Base-by-base conservation (phyloP, 805 yeast species). In the Kluyveromyces nonfermentans region DNA sequence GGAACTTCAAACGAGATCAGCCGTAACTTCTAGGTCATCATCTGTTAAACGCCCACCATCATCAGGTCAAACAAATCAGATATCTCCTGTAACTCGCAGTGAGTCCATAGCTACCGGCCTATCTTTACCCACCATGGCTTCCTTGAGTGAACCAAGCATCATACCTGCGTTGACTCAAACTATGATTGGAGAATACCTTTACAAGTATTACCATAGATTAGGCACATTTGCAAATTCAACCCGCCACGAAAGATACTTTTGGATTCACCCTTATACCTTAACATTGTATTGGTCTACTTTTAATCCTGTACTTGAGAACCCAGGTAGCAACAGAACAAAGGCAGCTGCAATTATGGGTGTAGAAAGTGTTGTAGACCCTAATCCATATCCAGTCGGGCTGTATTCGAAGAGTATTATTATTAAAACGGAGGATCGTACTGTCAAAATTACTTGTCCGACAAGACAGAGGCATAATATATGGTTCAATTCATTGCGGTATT, bases 201-300 rank as follows among this genome's bases (percentile, higher is more conserved):
- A 73, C 74, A 90, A 90, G 63, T 89, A 89, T 60, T 85, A 82
- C 60, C 78, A 79, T 48, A 64, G 83, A 42, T 15, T 22, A 14
- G 89, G 89, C 1, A 82, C 88, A 14, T 69, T 85, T 40, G 81
- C 86, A 33, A 63, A 72, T 7, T 72, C 86, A 17, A 75, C 90
- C 0, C 75, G 96, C 47, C 98, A 90, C 58, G 93, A 84, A 57
- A 74, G 97, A 51, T 90, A 78, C 67, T 90, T 90, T 73, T 93
- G 97, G 97, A 77, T 93, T 37, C 95, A 90, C 64, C 97, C 98
- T 3, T 89, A 89, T 63, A 82, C 93, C 7, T 67, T 87, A 69
- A 86, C 96, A 0, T 69, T 90, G 38, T 88, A 86, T 63, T 90
- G 98, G 98, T 81, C 90, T 3, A 72, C 75, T 5, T 72, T 79